Evolutionary conservation across 495 filamentous ascomycete genomes (phyloP), one percentile per base, ranked within the genome.

Genomic region (Durotheca rogersii): DNA sequence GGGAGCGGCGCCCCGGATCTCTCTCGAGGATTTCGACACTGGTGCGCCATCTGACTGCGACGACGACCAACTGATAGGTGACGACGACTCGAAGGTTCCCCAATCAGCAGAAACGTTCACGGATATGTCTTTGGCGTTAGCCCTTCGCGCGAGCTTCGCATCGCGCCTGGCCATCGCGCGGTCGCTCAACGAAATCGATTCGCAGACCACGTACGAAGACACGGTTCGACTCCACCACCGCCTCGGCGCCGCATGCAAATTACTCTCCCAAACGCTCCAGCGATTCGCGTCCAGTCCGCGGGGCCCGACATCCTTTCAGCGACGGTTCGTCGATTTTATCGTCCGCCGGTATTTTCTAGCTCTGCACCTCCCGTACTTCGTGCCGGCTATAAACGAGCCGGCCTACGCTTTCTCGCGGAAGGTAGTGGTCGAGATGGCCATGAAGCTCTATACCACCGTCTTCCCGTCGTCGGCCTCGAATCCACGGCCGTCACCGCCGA

Each of bases 1-100:
- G 3, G 81, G 80, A 5, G 79, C 79, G 43, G 72, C 78, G 0
- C 76, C 79, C 7, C 65, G 73, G 0, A 60, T 83, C 12, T 70
- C 68, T 18, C 60, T 70, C 7, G 67, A 71, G 1, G 53, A 58
- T 14, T 52, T 71, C 62, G 79, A 84, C 51, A 75, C 78, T 6
- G 60, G 64, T 9, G 69, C 74, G 0, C 73, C 76, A 1, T 48
- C 71, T 11, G 79, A 82, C 48, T 72, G 75, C 7, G 58, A 71
- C 30, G 71, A 74, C 38, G 70, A 76, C 0, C 69, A 76, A 38
- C 41, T 73, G 3, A 47, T 42, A 0, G 46, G 56, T 7, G 60
- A 62, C 0, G 52, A 68, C 18, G 51, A 61, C 3, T 25, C 39
- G 25, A 3, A n/a, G n/a, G n/a, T n/a, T n/a, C 11, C 1, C 43